Evolutionary conservation across 768 basidiomycete species (phyloP), one percentile per base, ranked within the genome.

Genomic region (Hygrocybe punicea): DNA sequence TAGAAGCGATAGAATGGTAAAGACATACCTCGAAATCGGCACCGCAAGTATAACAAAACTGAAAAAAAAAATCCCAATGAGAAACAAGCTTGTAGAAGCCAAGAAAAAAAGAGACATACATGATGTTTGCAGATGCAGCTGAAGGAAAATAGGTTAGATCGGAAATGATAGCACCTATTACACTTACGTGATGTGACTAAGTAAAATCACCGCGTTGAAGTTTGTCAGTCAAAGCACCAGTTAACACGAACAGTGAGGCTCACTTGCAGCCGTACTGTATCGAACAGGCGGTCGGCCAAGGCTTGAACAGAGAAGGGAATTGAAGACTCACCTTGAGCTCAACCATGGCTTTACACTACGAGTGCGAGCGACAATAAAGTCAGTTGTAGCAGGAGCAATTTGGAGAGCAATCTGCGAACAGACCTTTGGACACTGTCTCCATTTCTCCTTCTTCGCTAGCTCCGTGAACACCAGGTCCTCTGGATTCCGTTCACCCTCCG

Each of bases 241-340:
- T 17, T 24, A 11, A 19, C 36, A 45, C 35, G 8, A 39, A 40
- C 34, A 36, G 29, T 16, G 21, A 45, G 7, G 40, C 60, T 57
- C 29, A 63, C 63, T 65, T 65, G 63, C 63, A 65, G 3, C 63
- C 63, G 34, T 51, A 62, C 61, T 53, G 24, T 60, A 23, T 5
- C 29, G 7, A 9, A 34, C 49, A 29, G 29, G 40, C 4, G 23
- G 29, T 9, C 1, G 46, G 23, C 57, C 9, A 57, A 55, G 19
- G 17, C 11, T 17, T 9, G 34, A 14, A 13, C 1, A 7, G 36
- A 11, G 14, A 40, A 33, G 24, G 23, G 53, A 2, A 40, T 50
- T 23, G 33, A 34, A 3, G n/a, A 60, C 67, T 46, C 55, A 73
- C 73, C 74, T 75, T 54, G 64, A 65, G 47, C 46, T 65, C 64